phyloP scores from a whole-genome alignment of 495 filamentous ascomycete genomes.

The Hypoxylon intermedium region DNA sequence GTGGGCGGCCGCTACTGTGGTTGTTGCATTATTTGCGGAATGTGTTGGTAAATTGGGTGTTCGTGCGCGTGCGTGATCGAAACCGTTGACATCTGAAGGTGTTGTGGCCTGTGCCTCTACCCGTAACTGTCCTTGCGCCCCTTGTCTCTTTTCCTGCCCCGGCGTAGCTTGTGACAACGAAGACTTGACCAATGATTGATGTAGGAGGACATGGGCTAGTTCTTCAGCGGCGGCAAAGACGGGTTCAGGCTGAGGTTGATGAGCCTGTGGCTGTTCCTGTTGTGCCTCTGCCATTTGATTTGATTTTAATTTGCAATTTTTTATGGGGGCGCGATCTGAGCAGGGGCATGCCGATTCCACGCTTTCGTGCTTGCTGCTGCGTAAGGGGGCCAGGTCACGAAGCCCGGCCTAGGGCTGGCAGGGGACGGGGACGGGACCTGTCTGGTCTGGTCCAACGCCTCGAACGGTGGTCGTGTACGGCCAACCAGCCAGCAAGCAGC shows the following conservation, averaged over 20 bases:
- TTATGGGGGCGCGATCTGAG: conserved; percentile 46
- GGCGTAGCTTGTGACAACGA: conserved; percentile 37
- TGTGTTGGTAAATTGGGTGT: background rate
- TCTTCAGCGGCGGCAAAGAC: conserved; percentile 47
- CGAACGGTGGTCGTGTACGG: conserved; percentile 31
- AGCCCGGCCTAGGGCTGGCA: conserved; percentile 41
- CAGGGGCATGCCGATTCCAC: conserved; percentile 46
- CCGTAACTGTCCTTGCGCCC: conserved; percentile 36
- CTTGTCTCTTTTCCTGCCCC: conserved; percentile 38
- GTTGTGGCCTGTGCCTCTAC: conserved; percentile 35
- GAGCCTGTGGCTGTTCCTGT: conserved; percentile 47
- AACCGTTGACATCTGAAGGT: conserved; percentile 13
- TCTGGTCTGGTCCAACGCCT: conserved; percentile 34
- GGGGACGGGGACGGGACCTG: conserved; percentile 34
- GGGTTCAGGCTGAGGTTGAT: conserved; percentile 49
- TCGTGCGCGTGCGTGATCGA: background rate
- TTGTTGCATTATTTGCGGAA: background rate
- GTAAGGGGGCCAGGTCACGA: conserved; percentile 45
- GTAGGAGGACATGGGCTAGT: conserved; percentile 44
- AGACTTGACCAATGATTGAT: conserved; percentile 35
- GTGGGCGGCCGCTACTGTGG: conserved; percentile 5
- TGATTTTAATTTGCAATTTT: conserved; percentile 49
- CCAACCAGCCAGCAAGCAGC: conserved; percentile 22
- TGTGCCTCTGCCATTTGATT: conserved; percentile 49
- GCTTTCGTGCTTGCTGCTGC: conserved; percentile 38